These are phyloP conservation scores for Capsicum baccatum DNA, from an alignment of 257 asterid species.

Conservation along the genomic window DNA sequence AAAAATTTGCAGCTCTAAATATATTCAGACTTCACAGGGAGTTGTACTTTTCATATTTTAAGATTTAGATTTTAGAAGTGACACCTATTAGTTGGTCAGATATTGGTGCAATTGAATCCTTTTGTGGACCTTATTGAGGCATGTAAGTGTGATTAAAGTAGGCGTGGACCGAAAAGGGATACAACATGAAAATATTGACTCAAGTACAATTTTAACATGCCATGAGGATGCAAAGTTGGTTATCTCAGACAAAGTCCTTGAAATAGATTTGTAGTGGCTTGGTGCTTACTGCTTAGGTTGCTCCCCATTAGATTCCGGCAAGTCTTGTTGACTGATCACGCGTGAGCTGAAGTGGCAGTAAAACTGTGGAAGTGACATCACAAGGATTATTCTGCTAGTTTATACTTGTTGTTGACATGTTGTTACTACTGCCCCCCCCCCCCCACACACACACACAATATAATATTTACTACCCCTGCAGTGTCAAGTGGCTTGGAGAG, in stretches of 20 bases:
- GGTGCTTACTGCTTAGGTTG: not conserved
- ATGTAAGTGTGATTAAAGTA: not conserved
- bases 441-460: not conserved
- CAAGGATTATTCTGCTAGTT: not conserved
- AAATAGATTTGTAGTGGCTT: conserved; percentile 15
- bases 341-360: not conserved
- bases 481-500: not conserved
- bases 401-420: too few relatives aligned
- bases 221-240: not conserved
- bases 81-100: not conserved
- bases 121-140: conserved; percentile 22
- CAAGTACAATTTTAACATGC: not conserved
- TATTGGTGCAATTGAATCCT: not conserved
- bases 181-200: not conserved
- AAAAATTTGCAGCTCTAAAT: not conserved
- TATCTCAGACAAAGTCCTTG: not conserved
- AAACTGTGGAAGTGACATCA: conserved; percentile 5
- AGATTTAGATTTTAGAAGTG: not conserved
- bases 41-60: not conserved
- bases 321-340: not conserved
- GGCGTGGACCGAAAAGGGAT: not conserved
- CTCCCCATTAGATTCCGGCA: conserved; percentile 3
- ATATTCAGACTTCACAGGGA: not conserved
- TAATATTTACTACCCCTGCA: not conserved
- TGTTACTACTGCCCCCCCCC: too few relatives aligned